These are phyloP conservation scores for Magnaporthiopsis incrustans DNA, from an alignment of 2,329 filamentous ascomycete genomes.

Conservation along the genomic window DNA sequence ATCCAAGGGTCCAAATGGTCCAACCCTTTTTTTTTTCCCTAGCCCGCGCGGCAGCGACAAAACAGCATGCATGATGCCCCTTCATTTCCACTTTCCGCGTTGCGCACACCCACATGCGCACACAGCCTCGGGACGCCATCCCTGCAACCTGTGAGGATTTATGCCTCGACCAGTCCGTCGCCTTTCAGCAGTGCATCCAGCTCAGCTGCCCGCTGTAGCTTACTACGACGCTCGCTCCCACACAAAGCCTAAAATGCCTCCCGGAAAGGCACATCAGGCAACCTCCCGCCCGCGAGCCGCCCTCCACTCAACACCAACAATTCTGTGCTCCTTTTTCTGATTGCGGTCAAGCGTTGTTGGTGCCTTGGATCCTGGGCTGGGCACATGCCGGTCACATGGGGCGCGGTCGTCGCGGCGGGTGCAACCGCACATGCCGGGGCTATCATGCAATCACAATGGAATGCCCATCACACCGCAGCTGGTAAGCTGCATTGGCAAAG, in stretches of 20 bases:
- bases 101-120: too few species aligned
- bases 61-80: neutral
- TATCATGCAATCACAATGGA: neutral
- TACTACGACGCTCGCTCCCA: neutral
- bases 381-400: neutral
- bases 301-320: neutral
- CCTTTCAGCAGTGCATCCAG: neutral
- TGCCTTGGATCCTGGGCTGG: neutral
- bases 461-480: neutral
- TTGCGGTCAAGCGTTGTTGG: neutral
- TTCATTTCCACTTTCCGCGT: neutral
- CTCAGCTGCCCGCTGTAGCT: neutral
- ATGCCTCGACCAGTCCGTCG: neutral
- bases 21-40: neutral
- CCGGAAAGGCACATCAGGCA: neutral
- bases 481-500: neutral
- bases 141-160: neutral
- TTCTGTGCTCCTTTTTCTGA: neutral
- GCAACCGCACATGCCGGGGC: neutral
- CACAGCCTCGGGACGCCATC: neutral
- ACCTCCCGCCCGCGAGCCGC: neutral
- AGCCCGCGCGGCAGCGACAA: neutral
- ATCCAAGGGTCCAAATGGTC: neutral
- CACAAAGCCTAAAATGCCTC: neutral
- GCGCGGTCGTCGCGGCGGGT: neutral